Evolutionary conservation across 176 grass and related monocot species (phyloP), one percentile per base, ranked within the genome.

Genomic region (Alloteropsis semialata): DNA sequence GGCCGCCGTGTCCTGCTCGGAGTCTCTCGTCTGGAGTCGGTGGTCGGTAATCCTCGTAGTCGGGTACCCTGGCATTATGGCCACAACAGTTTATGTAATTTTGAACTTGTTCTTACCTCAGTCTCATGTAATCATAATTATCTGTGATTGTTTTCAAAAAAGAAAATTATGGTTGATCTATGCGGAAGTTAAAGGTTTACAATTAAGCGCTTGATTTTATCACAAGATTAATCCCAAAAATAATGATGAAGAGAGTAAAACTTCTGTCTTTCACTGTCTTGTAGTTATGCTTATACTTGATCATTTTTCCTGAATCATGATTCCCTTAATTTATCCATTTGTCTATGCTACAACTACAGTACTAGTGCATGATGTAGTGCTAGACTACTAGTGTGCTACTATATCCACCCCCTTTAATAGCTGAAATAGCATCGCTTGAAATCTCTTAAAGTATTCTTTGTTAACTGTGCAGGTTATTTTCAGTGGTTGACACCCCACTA

Each of bases 401-500:
- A 36, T 34, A 49, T 53, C 7, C 30, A 34, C 10, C 45, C n/a
- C 50, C 25, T 46, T 68, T 28, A 66, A 69, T 49, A 65, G 3
- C 62, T 83, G 10, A 72, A 70, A 66, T 82, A 75, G 11, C 53
- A 43, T 36, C 27, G n/a, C 42, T 64, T 32, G 22, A 46, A 64
- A 43, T 79, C 11, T 60, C 66, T n/a, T 88, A 15, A 75, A 41
- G 4, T 55, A 18, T 45, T 70, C 38, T 81, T 77, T 75, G 11
- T 69, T 75, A 65, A 69, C 50, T 11, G 10, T 72, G 83, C 90
- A 98, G 92, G 82, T 91, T 93, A 53, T 87, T 95, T 79, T 85
- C 95, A 66, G 34, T 95, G 70, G 65, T 61, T 6, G 90, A 93
- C 39, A 93, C 90, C 42, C 91, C 83, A n/a, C 84, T 98, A 41